A percentile compares a stretch with the other conserved stretches of the same genome.
Evolutionary conservation across 208 protist species (phyloP).

Genomic region (Jaenimonas drosophilae): DNA sequence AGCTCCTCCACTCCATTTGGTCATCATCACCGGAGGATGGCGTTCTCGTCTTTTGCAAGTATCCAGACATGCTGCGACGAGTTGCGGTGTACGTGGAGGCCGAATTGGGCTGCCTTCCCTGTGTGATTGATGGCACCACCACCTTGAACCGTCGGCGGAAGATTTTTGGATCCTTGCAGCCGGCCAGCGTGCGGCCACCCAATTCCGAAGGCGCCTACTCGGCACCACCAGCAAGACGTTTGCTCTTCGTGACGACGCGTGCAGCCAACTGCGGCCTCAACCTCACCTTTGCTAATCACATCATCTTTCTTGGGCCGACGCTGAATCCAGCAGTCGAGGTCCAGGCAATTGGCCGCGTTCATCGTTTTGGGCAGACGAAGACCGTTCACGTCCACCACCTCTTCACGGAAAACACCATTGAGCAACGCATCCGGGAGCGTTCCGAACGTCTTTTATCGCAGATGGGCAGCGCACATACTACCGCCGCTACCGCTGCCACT

Average conservation of each 20-base stretch:
- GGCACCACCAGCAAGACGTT: conserved; percentile 5
- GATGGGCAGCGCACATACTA: too few species aligned
- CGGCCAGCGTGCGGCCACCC: conserved; percentile 11
- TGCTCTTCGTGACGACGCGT: conserved; percentile 52
- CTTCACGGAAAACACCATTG: conserved; percentile 29
- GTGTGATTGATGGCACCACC: conserved; percentile 24
- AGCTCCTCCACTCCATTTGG: conserved; percentile 28
- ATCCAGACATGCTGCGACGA: conserved; percentile 18
- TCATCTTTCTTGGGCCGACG: conserved; percentile 65
- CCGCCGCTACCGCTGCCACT: too few species aligned
- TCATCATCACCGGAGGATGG: conserved; percentile 10
- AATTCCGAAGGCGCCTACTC: not conserved
- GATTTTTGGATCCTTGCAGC: conserved; percentile 6
- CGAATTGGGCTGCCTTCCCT: conserved; percentile 13
- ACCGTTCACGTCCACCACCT: conserved; percentile 33
- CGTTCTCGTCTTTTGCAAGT: conserved; percentile 42
- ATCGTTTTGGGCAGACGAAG: conserved; percentile 88
- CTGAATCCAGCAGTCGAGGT: conserved; percentile 61
- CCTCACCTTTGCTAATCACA: conserved; percentile 59
- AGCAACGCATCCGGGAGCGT: conserved; percentile 31
- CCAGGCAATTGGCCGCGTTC: conserved; percentile 70
- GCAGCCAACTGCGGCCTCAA: conserved; percentile 54
- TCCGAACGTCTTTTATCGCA: conserved; percentile 12
- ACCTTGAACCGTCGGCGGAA: conserved; percentile 24
- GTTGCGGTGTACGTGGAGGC: conserved; percentile 10